A percentile compares a stretch with the other conserved stretches of the same genome.
phyloP scores from a whole-genome alignment of 345 rosid genomes.

The Citrus hindsii region DNA sequence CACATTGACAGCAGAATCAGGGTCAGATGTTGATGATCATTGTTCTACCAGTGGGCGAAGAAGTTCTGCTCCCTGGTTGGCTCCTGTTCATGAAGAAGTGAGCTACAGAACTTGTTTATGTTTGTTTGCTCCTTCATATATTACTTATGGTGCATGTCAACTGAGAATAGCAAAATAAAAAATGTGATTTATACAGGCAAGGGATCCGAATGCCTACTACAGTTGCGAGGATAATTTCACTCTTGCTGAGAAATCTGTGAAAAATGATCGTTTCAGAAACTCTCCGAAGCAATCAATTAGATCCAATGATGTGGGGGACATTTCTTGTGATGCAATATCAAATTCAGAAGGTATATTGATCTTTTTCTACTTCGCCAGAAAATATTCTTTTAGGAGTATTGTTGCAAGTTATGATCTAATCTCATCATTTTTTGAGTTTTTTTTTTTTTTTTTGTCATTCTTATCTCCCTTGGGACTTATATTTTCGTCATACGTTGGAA shows the following conservation, averaged over 20 bases:
- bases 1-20: slow-evolving; percentile 52
- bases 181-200: slow-evolving; percentile 39
- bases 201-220: slow-evolving; percentile 61
- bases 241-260: slow-evolving; percentile 29
- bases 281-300: slow-evolving; percentile 29
- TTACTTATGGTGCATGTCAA: not conserved
- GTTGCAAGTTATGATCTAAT: not conserved
- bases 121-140: not conserved
- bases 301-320: slow-evolving; percentile 15
- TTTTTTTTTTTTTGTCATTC: not conserved
- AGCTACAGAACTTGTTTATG: slow-evolving; percentile 20
- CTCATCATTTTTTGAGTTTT: not conserved
- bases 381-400: not conserved
- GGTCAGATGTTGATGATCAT: slow-evolving; percentile 57
- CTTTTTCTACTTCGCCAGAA: not conserved
- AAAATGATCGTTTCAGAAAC: slow-evolving; percentile 26
- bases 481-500: not conserved
- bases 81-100: slow-evolving; percentile 66
- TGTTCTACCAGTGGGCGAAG: slow-evolving; percentile 40
- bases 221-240: slow-evolving; percentile 62
- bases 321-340: slow-evolving; percentile 17
- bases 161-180: not conserved
- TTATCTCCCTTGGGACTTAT: slow-evolving; percentile 1
- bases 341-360: slow-evolving; percentile 36
- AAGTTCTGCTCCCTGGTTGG: slow-evolving; percentile 40